These are phyloP conservation scores for Astrothelium macrocarpum DNA, from an alignment of 495 filamentous ascomycete species.

Conservation along the genomic window DNA sequence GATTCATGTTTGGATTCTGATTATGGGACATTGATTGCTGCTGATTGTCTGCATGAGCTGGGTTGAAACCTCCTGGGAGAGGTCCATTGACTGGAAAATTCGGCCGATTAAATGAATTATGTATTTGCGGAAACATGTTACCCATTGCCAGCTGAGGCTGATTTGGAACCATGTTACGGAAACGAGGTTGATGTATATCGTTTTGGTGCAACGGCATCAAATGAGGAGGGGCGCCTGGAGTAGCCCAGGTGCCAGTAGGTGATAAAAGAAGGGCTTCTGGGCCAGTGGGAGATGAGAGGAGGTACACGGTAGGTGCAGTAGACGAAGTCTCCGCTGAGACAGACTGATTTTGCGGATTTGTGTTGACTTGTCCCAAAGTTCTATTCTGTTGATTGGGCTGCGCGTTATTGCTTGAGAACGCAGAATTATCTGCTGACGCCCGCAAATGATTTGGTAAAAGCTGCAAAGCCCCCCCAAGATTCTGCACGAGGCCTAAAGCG, in stretches of 20 bases:
- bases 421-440: not conserved
- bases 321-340: not conserved
- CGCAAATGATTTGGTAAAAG: not conserved
- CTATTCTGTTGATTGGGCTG: not conserved
- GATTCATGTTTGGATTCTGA: constrained; percentile 13
- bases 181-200: not conserved
- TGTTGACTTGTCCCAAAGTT: not conserved
- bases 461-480: not conserved
- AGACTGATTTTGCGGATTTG: not conserved
- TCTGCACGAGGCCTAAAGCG: not conserved
- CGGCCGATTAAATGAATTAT: not conserved
- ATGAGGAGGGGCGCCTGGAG: not conserved
- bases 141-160: constrained; percentile 1
- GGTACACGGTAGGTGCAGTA: constrained; percentile 15
- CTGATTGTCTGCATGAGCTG: constrained; percentile 5
- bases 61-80: not conserved
- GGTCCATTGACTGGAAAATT: not conserved
- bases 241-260: constrained; percentile 19
- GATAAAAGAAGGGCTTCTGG: constrained; percentile 26
- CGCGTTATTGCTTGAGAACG: not conserved
- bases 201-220: constrained; percentile 7
- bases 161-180: not conserved
- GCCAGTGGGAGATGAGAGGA: constrained; percentile 25
- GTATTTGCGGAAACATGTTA: constrained; percentile 23
- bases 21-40: constrained; percentile 4